Conservation (phyloP, 805 yeast genomes). For the Myxozyma melibiosi region DNA sequence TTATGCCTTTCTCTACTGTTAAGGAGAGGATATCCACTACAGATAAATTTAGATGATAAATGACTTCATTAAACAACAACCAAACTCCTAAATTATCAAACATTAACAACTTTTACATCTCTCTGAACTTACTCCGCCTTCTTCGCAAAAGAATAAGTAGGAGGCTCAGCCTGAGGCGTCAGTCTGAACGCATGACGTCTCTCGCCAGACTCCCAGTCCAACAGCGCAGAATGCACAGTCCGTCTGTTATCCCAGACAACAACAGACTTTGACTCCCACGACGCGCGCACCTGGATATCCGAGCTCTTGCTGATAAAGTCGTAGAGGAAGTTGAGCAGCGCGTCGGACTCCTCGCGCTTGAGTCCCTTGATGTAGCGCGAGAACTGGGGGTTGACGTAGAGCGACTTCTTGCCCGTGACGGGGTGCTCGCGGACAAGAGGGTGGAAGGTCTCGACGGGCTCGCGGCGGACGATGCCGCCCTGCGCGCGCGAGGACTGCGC, state of each 20-base stretch:
- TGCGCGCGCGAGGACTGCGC: constrained; percentile 42
- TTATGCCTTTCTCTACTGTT: no score
- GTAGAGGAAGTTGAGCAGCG: constrained; percentile 58
- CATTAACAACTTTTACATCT: neutral
- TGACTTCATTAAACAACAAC: neutral
- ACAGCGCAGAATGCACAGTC: constrained; percentile 52
- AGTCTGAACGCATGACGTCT: constrained; percentile 73
- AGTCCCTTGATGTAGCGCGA: constrained; percentile 69
- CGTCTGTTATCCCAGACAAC: constrained; percentile 60
- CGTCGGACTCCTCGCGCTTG: constrained; percentile 70
- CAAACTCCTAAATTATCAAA: constrained; percentile 1
- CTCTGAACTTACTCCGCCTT: neutral
- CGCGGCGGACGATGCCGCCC: constrained; percentile 53
- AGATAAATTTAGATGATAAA: neutral
- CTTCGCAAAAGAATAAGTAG: constrained; percentile 38
- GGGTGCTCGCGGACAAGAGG: constrained; percentile 56
- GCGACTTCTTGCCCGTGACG: constrained; percentile 51
- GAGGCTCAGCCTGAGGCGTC: constrained; percentile 77
- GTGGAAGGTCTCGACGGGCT: constrained; percentile 50
- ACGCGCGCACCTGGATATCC: constrained; percentile 55
- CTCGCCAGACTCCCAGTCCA: constrained; percentile 60
- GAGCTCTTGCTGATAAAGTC: constrained; percentile 51
- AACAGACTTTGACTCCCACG: constrained; percentile 55
- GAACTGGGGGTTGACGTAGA: constrained; percentile 50
- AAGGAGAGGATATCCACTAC: no score